Evolutionary conservation across 805 yeast species (phyloP), one percentile per base, ranked within the genome.

Genomic region (Wickerhamiella kurtzmanii): DNA sequence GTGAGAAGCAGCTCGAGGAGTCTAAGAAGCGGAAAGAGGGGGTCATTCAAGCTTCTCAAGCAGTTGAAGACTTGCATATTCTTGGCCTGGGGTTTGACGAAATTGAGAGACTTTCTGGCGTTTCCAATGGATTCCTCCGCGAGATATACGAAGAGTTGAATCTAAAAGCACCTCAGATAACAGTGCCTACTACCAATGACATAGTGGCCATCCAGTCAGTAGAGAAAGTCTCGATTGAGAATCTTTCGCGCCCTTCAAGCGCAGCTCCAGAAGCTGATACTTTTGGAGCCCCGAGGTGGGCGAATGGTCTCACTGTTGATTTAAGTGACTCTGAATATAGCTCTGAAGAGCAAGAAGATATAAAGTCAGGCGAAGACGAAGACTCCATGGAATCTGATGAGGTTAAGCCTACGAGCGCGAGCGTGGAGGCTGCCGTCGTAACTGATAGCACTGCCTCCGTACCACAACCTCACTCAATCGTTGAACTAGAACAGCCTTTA

Each of bases 251-350:
- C 11, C 9, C 9, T 6, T 25, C 32, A 11, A 25, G 32, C 11
- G 32, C 11, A 6, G 32, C 11, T 25, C 32, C 32, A 6, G 32
- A 25, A 25, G 32, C 32, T 6, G 32, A 25, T 25, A 25, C 32
- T 6, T 51, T 51, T 28, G 54, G 54, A 4, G 44, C 51, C 3
- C 40, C 54, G n/a, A 44, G 55, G 22, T 52, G 52, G 54, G 48
- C 45, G 15, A 18, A 38, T 13, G 40, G 16, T 16, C 25, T 21
- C 8, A 44, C 45, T 36, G 43, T 41, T 35, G 40, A 38, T 6
- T 25, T 50, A 13, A 19, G 35, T 16, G 16, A 22, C 2, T 13
- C 22, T 25, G 32, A 25, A 37, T 19, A 36, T 35, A 16, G 16
- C 21, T 18, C 41, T 38, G 46, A 44, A 16, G 46, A 38, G 41